A percentile compares a stretch with the other conserved stretches of the same genome.
These are phyloP conservation scores for Conoideocrella luteorostrata DNA, from an alignment of 2,329 filamentous ascomycete genomes.

Conservation along the genomic window DNA sequence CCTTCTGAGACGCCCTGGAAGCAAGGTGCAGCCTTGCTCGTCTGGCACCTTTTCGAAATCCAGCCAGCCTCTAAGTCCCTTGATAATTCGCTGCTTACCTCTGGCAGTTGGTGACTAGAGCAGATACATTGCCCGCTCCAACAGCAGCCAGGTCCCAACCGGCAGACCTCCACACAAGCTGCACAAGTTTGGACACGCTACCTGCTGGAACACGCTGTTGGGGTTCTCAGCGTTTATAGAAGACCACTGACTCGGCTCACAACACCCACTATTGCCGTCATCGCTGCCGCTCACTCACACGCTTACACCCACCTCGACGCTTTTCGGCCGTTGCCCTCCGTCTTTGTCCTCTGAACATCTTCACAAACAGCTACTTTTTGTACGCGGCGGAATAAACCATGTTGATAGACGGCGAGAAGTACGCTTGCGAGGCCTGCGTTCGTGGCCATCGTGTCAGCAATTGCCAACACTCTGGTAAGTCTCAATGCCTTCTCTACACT, in stretches of 20 bases:
- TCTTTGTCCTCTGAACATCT: slow-evolving; percentile 5
- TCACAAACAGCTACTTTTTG: background rate
- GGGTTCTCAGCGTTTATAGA: slow-evolving; percentile 1
- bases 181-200: too few relatives aligned
- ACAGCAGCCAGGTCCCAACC: too few relatives aligned
- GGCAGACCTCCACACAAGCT: too few relatives aligned
- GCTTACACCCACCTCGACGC: slow-evolving; percentile 6
- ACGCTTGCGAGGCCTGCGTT: slow-evolving; percentile 95
- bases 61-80: too few relatives aligned
- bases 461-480: slow-evolving; percentile 90
- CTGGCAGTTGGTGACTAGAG: too few relatives aligned
- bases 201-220: too few relatives aligned
- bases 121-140: too few relatives aligned
- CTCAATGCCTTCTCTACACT: slow-evolving; percentile 8
- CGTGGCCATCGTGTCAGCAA: slow-evolving; percentile 98
- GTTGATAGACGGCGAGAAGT: slow-evolving; percentile 95
- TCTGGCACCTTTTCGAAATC: background rate
- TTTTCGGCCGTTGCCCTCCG: background rate
- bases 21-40: slow-evolving; percentile 11
- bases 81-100: too few relatives aligned
- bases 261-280: slow-evolving; percentile 5
- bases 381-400: slow-evolving; percentile 34
- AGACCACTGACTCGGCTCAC: slow-evolving; percentile 9
- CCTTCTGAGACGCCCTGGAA: slow-evolving; percentile 13
- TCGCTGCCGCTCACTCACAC: slow-evolving; percentile 5